Percentiles rank a stretch among this genome's conserved stretches.
These are phyloP conservation scores for Zelonia costaricensis DNA, from an alignment of 208 protist genomes.

Conservation along the genomic window DNA sequence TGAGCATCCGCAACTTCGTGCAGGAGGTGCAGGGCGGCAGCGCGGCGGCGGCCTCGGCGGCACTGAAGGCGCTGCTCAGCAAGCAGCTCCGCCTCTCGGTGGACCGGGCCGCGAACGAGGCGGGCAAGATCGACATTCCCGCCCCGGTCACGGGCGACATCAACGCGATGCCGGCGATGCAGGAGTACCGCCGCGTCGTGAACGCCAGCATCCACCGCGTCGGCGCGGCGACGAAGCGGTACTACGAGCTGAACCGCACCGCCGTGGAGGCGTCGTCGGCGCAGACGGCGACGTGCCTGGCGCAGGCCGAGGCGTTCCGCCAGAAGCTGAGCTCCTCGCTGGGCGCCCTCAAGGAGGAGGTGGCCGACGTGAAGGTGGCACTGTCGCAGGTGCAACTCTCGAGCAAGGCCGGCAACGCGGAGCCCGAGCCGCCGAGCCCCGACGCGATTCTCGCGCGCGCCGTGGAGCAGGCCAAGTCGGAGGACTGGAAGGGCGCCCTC, in stretches of 20 bases:
- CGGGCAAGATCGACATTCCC: conserved; percentile 50
- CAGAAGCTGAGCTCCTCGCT: conserved; percentile 40
- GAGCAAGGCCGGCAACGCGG: conserved; percentile 3
- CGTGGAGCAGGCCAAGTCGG: conserved; percentile 53
- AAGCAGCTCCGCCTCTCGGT: conserved; percentile 72
- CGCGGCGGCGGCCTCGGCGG: conserved; percentile 44
- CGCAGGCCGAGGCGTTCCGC: conserved; percentile 37
- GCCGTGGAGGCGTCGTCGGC: conserved; percentile 36
- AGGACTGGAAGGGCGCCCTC: conserved; percentile 74
- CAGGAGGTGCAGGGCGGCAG: conserved; percentile 65
- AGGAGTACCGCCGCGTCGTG: conserved; percentile 59
- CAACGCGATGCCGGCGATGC: conserved; percentile 57
- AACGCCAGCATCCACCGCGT: conserved; percentile 55
- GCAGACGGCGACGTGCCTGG: conserved; percentile 31
- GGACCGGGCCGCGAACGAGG: conserved; percentile 61
- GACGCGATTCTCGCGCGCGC: conserved; percentile 65
- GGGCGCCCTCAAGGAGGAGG: conserved; percentile 44
- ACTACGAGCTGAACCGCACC: conserved; percentile 36
- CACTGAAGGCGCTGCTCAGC: conserved; percentile 65
- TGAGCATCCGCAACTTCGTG: conserved; percentile 67
- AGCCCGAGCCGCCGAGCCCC: conserved; percentile 40
- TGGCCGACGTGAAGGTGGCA: conserved; percentile 45
- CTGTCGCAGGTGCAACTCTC: conserved; percentile 36
- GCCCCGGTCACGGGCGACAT: conserved; percentile 40
- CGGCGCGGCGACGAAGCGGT: conserved; percentile 30